Percentiles rank a stretch among this genome's conserved stretches.
Conservation (phyloP, 2,329 filamentous ascomycete genomes). For the Arthrobotrys sphaeroides region DNA sequence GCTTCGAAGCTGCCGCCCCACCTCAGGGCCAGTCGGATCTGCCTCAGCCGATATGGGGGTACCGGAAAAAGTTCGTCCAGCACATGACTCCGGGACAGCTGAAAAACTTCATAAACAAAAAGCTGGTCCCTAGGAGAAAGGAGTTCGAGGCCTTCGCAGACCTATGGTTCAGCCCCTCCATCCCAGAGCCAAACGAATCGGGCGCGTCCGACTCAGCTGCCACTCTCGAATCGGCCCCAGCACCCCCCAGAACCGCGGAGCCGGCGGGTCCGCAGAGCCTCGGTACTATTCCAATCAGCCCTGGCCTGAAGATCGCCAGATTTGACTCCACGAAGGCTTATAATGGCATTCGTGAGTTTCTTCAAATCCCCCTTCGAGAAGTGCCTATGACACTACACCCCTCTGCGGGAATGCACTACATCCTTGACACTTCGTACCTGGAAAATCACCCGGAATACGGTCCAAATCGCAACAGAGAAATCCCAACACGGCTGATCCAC, state of each 20-base stretch:
- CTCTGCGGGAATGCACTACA: conserved; percentile 57
- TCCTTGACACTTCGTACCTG: conserved; percentile 54
- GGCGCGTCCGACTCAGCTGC: neutral
- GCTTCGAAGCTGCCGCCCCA: conserved; percentile 17
- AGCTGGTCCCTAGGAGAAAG: conserved; percentile 51
- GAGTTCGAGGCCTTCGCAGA: conserved; percentile 55
- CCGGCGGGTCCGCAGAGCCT: conserved; percentile 5
- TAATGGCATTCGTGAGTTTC: conserved; percentile 54
- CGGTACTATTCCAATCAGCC: neutral
- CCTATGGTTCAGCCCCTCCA: conserved; percentile 4
- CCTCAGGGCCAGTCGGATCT: neutral
- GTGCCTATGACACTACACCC: conserved; percentile 55
- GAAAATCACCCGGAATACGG: conserved; percentile 55
- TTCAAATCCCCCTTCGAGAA: conserved; percentile 54
- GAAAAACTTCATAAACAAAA: conserved; percentile 51
- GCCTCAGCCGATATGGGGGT: conserved; percentile 55
- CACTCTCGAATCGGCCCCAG: neutral
- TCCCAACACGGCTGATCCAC: conserved; percentile 41
- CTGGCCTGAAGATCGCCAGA: conserved; percentile 3
- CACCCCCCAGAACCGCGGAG: neutral
- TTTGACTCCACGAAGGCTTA: conserved; percentile 43
- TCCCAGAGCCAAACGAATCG: neutral
- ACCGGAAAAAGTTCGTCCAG: conserved; percentile 55
- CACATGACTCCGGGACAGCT: conserved; percentile 55
- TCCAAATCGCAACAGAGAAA: conserved; percentile 19